Conservation (phyloP, 345 rosid species). For the Noccaea bulbosa region DNA sequence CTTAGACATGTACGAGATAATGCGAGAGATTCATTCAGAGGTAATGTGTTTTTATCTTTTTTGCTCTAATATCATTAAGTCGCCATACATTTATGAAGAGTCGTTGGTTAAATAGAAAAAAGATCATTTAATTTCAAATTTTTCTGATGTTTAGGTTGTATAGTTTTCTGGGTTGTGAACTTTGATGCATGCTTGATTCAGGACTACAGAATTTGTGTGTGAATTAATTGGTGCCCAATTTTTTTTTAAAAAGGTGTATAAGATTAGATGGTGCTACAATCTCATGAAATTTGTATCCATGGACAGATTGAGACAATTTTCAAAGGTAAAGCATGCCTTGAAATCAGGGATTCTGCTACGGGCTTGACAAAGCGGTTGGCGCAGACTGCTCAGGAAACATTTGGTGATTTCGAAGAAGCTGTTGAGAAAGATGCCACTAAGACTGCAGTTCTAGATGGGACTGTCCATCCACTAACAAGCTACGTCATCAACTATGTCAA, state of each 20-base stretch:
- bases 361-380: slow-evolving; percentile 91
- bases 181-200: slow-evolving; percentile 6
- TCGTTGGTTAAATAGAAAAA: slow-evolving; percentile 4
- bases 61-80: slow-evolving; percentile 10
- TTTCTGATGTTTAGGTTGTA: slow-evolving; percentile 10
- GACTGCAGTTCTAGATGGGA: slow-evolving; percentile 90
- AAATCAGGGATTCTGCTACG: slow-evolving; percentile 83
- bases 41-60: slow-evolving; percentile 49
- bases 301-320: slow-evolving; percentile 78
- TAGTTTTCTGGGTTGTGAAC: background rate
- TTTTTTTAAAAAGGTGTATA: background rate
- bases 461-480: slow-evolving; percentile 97
- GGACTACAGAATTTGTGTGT: background rate
- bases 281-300: slow-evolving; percentile 32
- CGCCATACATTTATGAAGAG: slow-evolving; percentile 17
- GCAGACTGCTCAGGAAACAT: slow-evolving; percentile 92
- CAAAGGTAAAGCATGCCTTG: slow-evolving; percentile 83
- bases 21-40: slow-evolving; percentile 96
- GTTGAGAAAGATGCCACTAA: slow-evolving; percentile 98
- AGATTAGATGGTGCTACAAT: slow-evolving; percentile 6
- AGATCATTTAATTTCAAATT: slow-evolving; percentile 7
- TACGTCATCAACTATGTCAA: slow-evolving; percentile 97
- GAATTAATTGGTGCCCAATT: slow-evolving; percentile 1
- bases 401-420: slow-evolving; percentile 98
- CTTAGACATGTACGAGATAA: slow-evolving; percentile 97